Evolutionary conservation across 208 protist species (phyloP), one percentile per base, ranked within the genome.

Genomic region (Novymonas esmeraldas): DNA sequence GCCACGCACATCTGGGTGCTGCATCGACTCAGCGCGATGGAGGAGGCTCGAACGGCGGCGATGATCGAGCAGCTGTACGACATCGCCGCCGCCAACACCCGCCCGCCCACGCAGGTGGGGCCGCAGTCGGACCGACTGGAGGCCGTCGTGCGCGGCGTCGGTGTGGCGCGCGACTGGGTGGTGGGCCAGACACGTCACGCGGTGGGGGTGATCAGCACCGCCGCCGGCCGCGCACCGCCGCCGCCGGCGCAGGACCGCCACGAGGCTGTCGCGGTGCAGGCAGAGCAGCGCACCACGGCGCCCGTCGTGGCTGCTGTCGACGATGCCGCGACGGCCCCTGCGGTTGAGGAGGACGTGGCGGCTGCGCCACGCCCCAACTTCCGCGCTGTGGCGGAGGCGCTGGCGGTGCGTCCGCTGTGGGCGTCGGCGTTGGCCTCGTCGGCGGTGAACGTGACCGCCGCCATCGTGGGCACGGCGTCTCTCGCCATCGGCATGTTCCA

Each of bases 401-500:
- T 89, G 50, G 52, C 51, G 11, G 16, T 55, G 48, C 76, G 71
- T 14, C 68, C 69, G 24, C 24, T 81, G 13, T 88, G 74, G 76
- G 50, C 60, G 22, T 71, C 67, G 16, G 22, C 61, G n/a, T 69
- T 51, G 31, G 60, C 62, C 24, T 77, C 74, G 1, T 74, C 72
- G 1, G 50, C 48, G 3, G 36, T 82, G 20, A 67, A 73, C 38
- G 70, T 85, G 14, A 41, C 72, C 14, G 61, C 71, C 20, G 73
- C 82, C 14, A 24, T 92, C 28, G 31, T 75, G 18, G 62, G 81
- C 24, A 60, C 76, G 1, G 65, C 51, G 14, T 78, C 81, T 22
- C 65, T 93, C 29, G 70, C 73, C 6, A 83, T 85, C 26, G 89
- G 85, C n/a, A 69, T 84, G 41, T 78, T 92, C 20, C 89, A 95